Percentiles rank a stretch among this genome's conserved stretches.
Evolutionary conservation across 2,329 filamentous ascomycete species (phyloP).

Genomic region (Monosporascus sp.): DNA sequence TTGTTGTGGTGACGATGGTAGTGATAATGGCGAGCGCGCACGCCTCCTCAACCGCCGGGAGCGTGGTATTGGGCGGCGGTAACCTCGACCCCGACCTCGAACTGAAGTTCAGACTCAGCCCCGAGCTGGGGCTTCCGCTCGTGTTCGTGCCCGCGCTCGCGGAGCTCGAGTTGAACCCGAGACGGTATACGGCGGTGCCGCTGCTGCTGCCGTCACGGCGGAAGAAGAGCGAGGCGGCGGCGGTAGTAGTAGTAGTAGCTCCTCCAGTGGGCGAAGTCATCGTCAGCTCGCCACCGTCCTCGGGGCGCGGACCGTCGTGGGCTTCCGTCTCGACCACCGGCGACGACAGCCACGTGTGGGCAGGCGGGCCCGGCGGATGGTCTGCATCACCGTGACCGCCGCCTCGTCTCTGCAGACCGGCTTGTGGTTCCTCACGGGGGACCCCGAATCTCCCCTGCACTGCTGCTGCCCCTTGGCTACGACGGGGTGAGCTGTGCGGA

Average conservation of each 20-base stretch:
- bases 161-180: not conserved
- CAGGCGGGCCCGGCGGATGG: too few relatives aligned
- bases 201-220: not conserved
- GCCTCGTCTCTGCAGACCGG: not conserved
- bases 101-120: too few relatives aligned
- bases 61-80: too few relatives aligned
- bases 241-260: not conserved
- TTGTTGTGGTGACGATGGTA: not conserved
- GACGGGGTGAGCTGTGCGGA: not conserved
- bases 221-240: not conserved
- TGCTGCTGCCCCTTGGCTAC: too few relatives aligned
- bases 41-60: too few relatives aligned
- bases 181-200: not conserved
- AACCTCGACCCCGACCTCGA: too few relatives aligned
- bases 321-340: too few relatives aligned
- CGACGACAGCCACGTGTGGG: too few relatives aligned
- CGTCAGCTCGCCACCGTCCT: not conserved
- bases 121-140: not conserved
- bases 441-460: not conserved
- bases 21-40: not conserved
- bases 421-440: not conserved
- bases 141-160: not conserved
- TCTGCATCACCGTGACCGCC: not conserved
- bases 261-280: not conserved
- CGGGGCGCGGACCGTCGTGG: not conserved